Evolutionary conservation across 257 asterid genomes (phyloP).

Genomic region (Solanum pimpinellifolium): DNA sequence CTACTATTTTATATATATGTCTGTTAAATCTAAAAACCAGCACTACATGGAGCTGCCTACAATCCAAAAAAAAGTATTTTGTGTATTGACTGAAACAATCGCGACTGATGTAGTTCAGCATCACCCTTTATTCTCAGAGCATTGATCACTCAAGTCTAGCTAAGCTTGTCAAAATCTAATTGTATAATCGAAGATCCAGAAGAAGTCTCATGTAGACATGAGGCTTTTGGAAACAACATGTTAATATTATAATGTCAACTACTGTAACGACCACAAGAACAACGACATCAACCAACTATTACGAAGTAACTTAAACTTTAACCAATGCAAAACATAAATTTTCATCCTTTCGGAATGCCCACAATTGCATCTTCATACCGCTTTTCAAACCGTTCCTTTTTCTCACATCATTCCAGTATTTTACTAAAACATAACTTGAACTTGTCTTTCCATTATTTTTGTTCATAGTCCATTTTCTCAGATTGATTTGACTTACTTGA

Average conservation of each 20-base stretch:
- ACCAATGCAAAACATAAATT: background rate
- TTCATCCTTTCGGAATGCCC: background rate
- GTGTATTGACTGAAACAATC: background rate
- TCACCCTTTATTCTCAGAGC: background rate
- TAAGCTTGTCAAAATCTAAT: slow-evolving; percentile 7
- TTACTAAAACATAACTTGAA: background rate
- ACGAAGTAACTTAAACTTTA: background rate
- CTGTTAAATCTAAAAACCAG: background rate
- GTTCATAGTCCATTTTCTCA: background rate
- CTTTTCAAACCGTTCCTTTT: background rate
- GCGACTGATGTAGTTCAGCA: background rate
- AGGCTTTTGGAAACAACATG: slow-evolving; percentile 21
- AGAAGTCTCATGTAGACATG: slow-evolving; percentile 10
- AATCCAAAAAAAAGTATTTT: background rate
- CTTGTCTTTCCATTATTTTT: background rate
- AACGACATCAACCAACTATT: background rate
- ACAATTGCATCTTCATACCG: background rate
- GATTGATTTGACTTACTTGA: background rate
- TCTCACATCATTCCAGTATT: background rate
- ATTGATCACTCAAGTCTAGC: slow-evolving; percentile 12
- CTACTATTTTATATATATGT: background rate
- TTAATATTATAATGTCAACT: too few relatives aligned
- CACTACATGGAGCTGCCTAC: background rate
- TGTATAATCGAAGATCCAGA: slow-evolving; percentile 18
- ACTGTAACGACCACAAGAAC: too few relatives aligned